Base-by-base conservation (phyloP, 2,329 filamentous ascomycete species). In the Cladobotryum mycophilum region DNA sequence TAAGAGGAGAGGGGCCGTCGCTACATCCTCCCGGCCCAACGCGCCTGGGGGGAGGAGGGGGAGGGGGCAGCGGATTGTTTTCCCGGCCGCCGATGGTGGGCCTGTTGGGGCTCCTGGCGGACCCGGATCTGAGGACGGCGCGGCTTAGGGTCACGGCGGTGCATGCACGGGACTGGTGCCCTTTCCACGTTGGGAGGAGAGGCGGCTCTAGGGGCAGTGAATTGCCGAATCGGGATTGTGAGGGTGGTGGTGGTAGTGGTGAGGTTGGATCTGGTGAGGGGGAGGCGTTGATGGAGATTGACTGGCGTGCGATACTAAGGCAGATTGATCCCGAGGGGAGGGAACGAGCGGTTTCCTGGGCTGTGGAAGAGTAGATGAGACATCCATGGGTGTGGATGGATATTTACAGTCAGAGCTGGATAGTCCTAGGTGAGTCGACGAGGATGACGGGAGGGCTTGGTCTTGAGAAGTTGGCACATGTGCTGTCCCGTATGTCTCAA, bases 51-150 rank as follows among this genome's bases (percentile, higher is more conserved):
- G 25, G 25, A 5, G 25, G 25, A 30, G 25, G 25, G 25, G 25
- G 25, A 30, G 25, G 25, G 25, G 25, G 25, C 25, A 30, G 9
- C 25, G 25, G 25, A 30, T 8, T 63, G 22, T 65, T 67, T 45
- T 48, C 54, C n/a, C 59, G 60, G 41, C 59, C 62, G 18, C 59
- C 68, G 58, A 50, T 68, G 20, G 58, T 58, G 50, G 64, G 67
- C 3, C 55, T 77, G 8, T 56, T 76, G 42, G 60, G 62, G 47
- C 59, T 77, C 15, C 58, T 78, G 48, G 61, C 67, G 40, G 74
- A 77, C 51, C 74, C 75, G 44, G 70, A 75, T 43, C 61, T 78
- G 35, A 61, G 70, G 44, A 64, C 55, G 40, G 70, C 68, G 13
- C 62, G 67, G 50, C 56, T 77, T 25, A 61, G 61, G 55, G 65